A percentile compares a stretch with the other conserved stretches of the same genome.
Conservation (phyloP, 2,329 filamentous ascomycete genomes). For the Colletotrichum cordylinicola region DNA sequence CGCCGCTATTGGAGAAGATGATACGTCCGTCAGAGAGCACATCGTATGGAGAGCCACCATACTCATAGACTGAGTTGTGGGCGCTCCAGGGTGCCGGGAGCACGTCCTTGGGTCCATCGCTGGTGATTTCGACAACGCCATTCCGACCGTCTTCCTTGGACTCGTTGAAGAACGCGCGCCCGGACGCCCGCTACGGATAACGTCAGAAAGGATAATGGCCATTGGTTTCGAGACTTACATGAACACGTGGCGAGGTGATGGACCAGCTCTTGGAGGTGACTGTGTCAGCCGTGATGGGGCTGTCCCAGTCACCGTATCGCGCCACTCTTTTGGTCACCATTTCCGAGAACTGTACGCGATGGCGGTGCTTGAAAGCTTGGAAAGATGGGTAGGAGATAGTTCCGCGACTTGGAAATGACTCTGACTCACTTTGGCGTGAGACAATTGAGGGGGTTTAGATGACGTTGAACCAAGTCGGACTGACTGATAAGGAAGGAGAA, state of each 20-base stretch:
- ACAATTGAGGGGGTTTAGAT: neutral
- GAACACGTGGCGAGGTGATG: slow-evolving; percentile 40
- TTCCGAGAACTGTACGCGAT: neutral
- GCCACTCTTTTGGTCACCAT: slow-evolving; percentile 32
- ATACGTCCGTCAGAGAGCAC: slow-evolving; percentile 44
- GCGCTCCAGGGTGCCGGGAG: slow-evolving; percentile 50
- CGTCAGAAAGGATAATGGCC: neutral
- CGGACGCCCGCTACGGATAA: slow-evolving; percentile 29
- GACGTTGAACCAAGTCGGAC: neutral
- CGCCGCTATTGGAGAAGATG: slow-evolving; percentile 48
- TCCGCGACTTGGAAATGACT: neutral
- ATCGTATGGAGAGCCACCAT: slow-evolving; percentile 53
- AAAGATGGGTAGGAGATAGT: neutral
- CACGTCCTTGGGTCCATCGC: slow-evolving; percentile 39
- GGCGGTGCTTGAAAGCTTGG: fast-evolving
- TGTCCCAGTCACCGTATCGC: slow-evolving; percentile 45
- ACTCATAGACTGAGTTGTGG: slow-evolving; percentile 55
- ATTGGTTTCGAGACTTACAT: slow-evolving; percentile 27
- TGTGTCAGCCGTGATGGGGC: slow-evolving; percentile 41
- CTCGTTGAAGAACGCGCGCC: slow-evolving; percentile 43
- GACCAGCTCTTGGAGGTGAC: slow-evolving; percentile 38
- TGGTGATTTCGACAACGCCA: slow-evolving; percentile 48
- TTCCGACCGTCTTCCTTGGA: slow-evolving; percentile 43
- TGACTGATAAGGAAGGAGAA: neutral
- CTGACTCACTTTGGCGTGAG: neutral